phyloP scores from a whole-genome alignment of 352 stramenopile species.

The Pythium volutum region DNA sequence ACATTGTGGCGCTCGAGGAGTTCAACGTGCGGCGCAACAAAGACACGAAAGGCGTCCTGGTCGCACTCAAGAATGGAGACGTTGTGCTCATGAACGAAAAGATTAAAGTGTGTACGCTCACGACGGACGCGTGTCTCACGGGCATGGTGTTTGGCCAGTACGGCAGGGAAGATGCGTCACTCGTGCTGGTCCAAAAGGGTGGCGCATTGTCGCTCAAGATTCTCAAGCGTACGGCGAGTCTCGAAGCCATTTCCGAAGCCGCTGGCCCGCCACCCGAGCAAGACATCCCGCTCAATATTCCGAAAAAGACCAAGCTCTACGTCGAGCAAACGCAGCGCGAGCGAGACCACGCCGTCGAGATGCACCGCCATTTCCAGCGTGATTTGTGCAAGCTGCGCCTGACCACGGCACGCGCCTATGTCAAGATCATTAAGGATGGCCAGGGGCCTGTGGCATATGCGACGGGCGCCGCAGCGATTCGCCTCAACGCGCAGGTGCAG shows the following conservation, averaged over 20 bases:
- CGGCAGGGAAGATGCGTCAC: slow-evolving; percentile 81
- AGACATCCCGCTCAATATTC: slow-evolving; percentile 91
- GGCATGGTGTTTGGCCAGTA: slow-evolving; percentile 87
- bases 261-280: slow-evolving; percentile 83
- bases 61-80: slow-evolving; percentile 82
- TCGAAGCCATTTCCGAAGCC: slow-evolving; percentile 72
- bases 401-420: slow-evolving; percentile 83
- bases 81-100: slow-evolving; percentile 90
- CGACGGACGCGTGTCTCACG: slow-evolving; percentile 62
- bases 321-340: slow-evolving; percentile 92
- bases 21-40: slow-evolving; percentile 73
- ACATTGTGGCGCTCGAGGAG: slow-evolving; percentile 79
- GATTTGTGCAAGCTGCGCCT: slow-evolving; percentile 89
- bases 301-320: slow-evolving; percentile 94
- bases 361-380: slow-evolving; percentile 91
- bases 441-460: slow-evolving; percentile 74
- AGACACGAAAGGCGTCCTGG: slow-evolving; percentile 73
- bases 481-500: slow-evolving; percentile 80
- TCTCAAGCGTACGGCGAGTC: slow-evolving; percentile 79
- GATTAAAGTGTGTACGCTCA: slow-evolving; percentile 73
- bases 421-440: slow-evolving; percentile 89
- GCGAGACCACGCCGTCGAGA: slow-evolving; percentile 86
- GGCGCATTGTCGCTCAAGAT: slow-evolving; percentile 86
- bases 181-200: slow-evolving; percentile 78
- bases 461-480: slow-evolving; percentile 64